Conservation (phyloP, 768 basidiomycete genomes). For the Mycena chlorophos region DNA sequence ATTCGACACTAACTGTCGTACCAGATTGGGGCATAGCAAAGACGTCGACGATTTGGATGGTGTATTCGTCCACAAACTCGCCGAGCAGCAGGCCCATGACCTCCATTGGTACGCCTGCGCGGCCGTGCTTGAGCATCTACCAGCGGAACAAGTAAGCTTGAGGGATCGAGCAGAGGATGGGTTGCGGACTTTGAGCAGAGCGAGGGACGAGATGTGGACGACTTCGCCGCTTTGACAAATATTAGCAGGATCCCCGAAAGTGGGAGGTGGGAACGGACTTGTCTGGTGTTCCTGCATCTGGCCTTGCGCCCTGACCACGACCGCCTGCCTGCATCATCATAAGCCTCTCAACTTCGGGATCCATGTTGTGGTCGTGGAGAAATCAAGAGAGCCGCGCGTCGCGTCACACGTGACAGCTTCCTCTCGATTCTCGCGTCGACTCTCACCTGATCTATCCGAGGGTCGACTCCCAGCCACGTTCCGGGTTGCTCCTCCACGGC, state of each 20-base stretch:
- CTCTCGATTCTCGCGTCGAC: too few relatives aligned
- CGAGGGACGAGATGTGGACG: conserved; percentile 95
- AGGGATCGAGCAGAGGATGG: not conserved
- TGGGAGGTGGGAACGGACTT: conserved; percentile 47
- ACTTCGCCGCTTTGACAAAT: conserved; percentile 72
- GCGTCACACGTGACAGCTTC: too few relatives aligned
- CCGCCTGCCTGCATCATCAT: conserved; percentile 52
- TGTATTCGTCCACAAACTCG: conserved; percentile 98
- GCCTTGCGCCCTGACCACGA: conserved; percentile 41
- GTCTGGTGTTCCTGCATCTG: conserved; percentile 66
- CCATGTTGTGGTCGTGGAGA: too few relatives aligned
- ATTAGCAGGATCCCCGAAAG: conserved; percentile 14
- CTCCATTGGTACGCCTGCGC: conserved; percentile 98
- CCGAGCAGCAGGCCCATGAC: conserved; percentile 99
- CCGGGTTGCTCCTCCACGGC: too few relatives aligned
- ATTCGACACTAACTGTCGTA: conserved; percentile 96
- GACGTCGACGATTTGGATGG: conserved; percentile 91
- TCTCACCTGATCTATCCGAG: too few relatives aligned
- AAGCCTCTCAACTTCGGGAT: conserved; percentile 47
- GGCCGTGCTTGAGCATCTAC: conserved; percentile 98
- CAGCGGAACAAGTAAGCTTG: conserved; percentile 13
- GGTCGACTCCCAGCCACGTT: too few relatives aligned
- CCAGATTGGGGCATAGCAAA: conserved; percentile 99
- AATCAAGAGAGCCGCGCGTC: too few relatives aligned
- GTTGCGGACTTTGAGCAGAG: conserved; percentile 82